Base-by-base conservation (phyloP, 2,329 filamentous ascomycete genomes). In the Aaosphaeria arxii region DNA sequence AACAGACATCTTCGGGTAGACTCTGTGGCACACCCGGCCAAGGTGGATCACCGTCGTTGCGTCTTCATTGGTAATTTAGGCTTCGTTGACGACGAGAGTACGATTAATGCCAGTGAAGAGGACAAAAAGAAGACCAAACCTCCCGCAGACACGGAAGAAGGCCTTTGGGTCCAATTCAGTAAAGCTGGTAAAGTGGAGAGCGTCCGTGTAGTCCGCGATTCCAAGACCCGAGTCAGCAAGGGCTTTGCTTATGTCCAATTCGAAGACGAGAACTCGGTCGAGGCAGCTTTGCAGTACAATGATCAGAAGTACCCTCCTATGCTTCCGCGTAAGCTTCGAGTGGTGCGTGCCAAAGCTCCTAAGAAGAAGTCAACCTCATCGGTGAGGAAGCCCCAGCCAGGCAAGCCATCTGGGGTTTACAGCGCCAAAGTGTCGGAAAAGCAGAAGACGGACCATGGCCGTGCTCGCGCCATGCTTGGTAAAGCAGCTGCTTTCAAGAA, bases 221-320 rank as follows among this genome's bases (percentile, higher is more conserved):
- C 88, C 53, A 87, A 88, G 57, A 99, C 95, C 6, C 84, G 95
- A 43, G 89, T 99, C 30, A 91, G 94, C 62, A 99, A 99, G 69
- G 94, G 94, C 4, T 90, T 99, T 65, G 95, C 95, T 53, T 99
- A 99, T 63, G 92, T 99, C 11, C 94, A 99, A 66, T 99, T 99
- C 35, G 60, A 86, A 77, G 89, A 97, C 61, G 83, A 80, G 53
- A 96, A 95, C 61, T 79, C 86, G 40, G 92, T 99, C 41, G 94
- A 99, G 71, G 82, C 87, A n/a, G 94, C 94, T 1, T 80, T 99
- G 9, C 80, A 95, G 36, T 83, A 92, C 52, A 82, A 96, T 67
- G 91, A 85, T 53, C 95, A 97, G 77, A 94, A 89, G 61, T 97
- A 91, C 64, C 91, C 92, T 11, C 92, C 92, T 13, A 86, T 96